A percentile compares a stretch with the other conserved stretches of the same genome.
Evolutionary conservation across 345 rosid species (phyloP).

Genomic region (Hirschfeldia incana): DNA sequence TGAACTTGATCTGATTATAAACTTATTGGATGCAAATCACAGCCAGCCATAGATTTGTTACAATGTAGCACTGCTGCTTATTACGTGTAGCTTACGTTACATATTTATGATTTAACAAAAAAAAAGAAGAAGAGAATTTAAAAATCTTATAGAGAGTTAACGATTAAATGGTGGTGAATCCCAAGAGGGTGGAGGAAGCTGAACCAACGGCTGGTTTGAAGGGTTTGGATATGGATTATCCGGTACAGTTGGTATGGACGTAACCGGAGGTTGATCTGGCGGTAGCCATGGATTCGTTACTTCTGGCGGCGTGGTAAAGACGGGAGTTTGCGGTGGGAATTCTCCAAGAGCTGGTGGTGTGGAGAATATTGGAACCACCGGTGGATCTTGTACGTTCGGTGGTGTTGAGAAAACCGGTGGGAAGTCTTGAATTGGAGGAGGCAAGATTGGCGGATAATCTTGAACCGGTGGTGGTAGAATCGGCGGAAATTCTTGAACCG

Average conservation of each 20-base stretch:
- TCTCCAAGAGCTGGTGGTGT: slow-evolving; percentile 34
- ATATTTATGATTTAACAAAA: neutral
- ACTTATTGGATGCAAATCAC: slow-evolving; percentile 10
- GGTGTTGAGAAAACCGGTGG: slow-evolving; percentile 27
- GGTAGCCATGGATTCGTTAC: slow-evolving; percentile 35
- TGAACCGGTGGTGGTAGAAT: slow-evolving; percentile 23
- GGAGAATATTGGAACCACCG: slow-evolving; percentile 27
- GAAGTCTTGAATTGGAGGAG: neutral
- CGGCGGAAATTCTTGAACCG: neutral
- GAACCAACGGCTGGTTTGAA: slow-evolving; percentile 32
- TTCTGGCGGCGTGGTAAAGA: slow-evolving; percentile 24
- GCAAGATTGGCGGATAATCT: neutral
- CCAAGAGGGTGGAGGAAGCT: slow-evolving; percentile 37
- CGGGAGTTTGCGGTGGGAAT: slow-evolving; percentile 32
- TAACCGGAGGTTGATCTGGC: slow-evolving; percentile 35
- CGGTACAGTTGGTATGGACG: slow-evolving; percentile 23
- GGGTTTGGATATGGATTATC: slow-evolving; percentile 35
- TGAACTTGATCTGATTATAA: neutral
- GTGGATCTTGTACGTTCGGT: slow-evolving; percentile 29
- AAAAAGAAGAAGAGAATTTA: neutral
- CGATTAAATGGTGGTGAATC: slow-evolving; percentile 38
- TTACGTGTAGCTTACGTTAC: slow-evolving; percentile 23
- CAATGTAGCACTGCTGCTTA: slow-evolving; percentile 22
- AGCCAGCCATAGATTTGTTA: slow-evolving; percentile 25
- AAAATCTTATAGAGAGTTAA: slow-evolving; percentile 9